Base-by-base conservation (phyloP, 257 asterid genomes). In the Nicotiana undulata region DNA sequence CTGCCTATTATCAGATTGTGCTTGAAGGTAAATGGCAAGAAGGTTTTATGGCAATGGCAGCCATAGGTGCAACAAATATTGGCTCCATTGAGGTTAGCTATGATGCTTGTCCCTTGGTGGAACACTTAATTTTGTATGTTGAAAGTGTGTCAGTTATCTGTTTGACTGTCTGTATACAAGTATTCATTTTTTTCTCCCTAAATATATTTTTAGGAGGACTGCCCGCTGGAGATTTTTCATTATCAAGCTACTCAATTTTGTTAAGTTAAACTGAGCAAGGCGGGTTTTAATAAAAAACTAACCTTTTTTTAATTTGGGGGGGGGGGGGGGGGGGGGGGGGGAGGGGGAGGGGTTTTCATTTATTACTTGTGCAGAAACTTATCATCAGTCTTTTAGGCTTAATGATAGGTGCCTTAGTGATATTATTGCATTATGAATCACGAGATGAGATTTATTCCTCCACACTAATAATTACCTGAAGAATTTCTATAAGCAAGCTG, bases 1-100 rank as follows among this genome's bases (percentile, higher is more conserved):
- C 2, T 18, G 26, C 74, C 70, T 60, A 78, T 83, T 78, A 83
- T 77, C 85, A 93, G 98, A 96, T 95, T 82, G 99, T 95, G 86
- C 94, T 95, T 80, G 99, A 93, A 88, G 99, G 99, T 82, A 92
- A 58, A 63, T 95, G 98, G 98, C 80, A 84, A 86, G 96, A 90
- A 89, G 99, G 99, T 64, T 95, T 88, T 82, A 87, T 95, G 93
- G 98, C 98, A 87, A 89, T 95, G 94, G 99, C 97, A 81, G 98
- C 98, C 74, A 63, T 95, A 81, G 99, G 99, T 79, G 99, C 99
- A 17, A 92, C 99, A 77, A 95, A 91, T 82, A 92, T 95, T 78
- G 99, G 99, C 64, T 91, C 98, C 81, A 92, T 95, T 83, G 96
- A 95, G 99, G 98, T 94, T 59, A 26, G 74, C 1, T 24, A 49